phyloP scores from a whole-genome alignment of 768 basidiomycete species.

The Termitomyces eurrhizus region DNA sequence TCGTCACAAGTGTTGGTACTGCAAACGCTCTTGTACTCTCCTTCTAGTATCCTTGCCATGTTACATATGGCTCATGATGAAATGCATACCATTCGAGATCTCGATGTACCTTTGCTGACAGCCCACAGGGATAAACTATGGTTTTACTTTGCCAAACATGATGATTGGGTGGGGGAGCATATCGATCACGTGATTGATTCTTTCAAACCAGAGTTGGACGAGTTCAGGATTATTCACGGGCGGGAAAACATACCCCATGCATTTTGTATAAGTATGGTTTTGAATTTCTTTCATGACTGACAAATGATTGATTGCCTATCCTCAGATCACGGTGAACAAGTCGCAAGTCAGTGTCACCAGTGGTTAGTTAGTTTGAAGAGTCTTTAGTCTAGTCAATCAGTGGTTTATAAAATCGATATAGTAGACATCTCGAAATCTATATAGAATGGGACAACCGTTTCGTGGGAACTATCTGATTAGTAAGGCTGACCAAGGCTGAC shows the following conservation, averaged over 20 bases:
- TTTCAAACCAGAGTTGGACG: conserved; percentile 31
- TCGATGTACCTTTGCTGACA: conserved; percentile 45
- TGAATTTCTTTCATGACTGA: background rate
- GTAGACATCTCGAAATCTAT: background rate
- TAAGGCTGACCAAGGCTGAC: too few species aligned
- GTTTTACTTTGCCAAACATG: conserved; percentile 58
- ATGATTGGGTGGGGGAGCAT: conserved; percentile 69
- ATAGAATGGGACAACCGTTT: too few species aligned
- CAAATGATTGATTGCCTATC: conserved; percentile 2
- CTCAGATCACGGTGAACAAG: conserved; percentile 47
- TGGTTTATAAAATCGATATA: too few species aligned
- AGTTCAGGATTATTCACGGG: conserved; percentile 39
- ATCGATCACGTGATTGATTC: conserved; percentile 38
- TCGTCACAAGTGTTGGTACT: conserved; percentile 40
- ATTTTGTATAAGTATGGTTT: conserved; percentile 63
- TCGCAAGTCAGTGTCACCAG: conserved; percentile 42
- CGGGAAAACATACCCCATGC: conserved; percentile 57
- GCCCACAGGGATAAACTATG: conserved; percentile 33
- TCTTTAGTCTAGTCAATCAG: background rate
- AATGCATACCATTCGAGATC: conserved; percentile 54
- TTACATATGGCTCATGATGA: conserved; percentile 66
- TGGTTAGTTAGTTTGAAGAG: conserved; percentile 7
- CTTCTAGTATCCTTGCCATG: conserved; percentile 45
- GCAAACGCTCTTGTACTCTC: conserved; percentile 46
- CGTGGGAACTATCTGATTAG: too few species aligned